phyloP scores from a whole-genome alignment of 2,329 filamentous ascomycete species.

The Fusarium penzigii region DNA sequence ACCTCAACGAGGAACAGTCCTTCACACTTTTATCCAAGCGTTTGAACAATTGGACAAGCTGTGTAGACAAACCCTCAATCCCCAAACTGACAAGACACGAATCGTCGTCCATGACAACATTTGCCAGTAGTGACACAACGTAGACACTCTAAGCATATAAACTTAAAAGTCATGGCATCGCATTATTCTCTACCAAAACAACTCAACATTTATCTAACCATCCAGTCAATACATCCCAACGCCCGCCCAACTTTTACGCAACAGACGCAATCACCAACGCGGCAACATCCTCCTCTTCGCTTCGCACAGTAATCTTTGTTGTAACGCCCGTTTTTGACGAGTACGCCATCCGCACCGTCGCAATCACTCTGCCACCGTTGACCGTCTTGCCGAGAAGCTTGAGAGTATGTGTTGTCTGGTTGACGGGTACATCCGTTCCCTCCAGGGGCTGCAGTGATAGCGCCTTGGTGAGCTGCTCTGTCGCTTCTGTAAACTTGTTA shows the following conservation, averaged over 20 bases:
- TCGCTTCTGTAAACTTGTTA: conserved; percentile 67
- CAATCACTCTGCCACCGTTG: conserved; percentile 83
- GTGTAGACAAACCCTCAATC: too few species aligned
- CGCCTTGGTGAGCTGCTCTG: conserved; percentile 82
- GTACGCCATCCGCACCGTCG: conserved; percentile 88
- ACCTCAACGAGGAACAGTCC: too few species aligned
- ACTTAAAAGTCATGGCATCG: conserved; percentile 1
- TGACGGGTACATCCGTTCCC: conserved; percentile 87
- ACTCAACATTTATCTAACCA: conserved; percentile 26
- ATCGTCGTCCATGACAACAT: too few species aligned
- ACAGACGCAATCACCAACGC: conserved; percentile 81
- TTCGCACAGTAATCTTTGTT: conserved; percentile 89
- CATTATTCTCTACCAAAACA: conserved; percentile 10
- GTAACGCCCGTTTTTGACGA: conserved; percentile 92
- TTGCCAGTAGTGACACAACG: too few species aligned
- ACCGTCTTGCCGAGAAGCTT: conserved; percentile 97
- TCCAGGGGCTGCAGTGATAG: conserved; percentile 92
- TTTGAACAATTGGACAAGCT: too few species aligned
- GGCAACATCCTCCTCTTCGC: conserved; percentile 91
- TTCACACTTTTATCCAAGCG: too few species aligned
- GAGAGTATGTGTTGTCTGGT: conserved; percentile 86
- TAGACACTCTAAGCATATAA: too few species aligned
- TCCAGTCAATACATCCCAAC: conserved; percentile 37
- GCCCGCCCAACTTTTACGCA: conserved; percentile 56
- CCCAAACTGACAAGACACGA: too few species aligned